Conservation (phyloP, 305 asterid species). For the Rubia tinctorum region DNA sequence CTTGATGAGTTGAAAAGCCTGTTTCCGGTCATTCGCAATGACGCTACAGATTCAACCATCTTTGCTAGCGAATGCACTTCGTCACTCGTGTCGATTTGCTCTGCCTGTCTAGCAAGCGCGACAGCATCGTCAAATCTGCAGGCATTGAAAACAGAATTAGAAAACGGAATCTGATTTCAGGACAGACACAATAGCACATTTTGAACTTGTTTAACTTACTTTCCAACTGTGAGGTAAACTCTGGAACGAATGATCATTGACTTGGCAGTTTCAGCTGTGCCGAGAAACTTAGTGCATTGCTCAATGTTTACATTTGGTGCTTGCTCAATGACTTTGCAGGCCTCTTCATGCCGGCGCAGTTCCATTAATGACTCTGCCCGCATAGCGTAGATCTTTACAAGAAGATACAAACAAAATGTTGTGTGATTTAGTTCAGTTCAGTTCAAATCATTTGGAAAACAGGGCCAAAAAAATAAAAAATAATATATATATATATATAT, state of each 20-base stretch:
- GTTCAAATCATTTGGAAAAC: no score
- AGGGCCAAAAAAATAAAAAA: no score
- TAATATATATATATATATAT: no score
- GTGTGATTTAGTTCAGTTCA: not conserved
- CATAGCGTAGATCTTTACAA: conserved; percentile 45
- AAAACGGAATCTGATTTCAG: not conserved
- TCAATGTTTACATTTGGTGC: conserved; percentile 26
- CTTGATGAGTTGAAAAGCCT: conserved; percentile 36
- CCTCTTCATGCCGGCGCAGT: conserved; percentile 52
- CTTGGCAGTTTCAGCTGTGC: conserved; percentile 35
- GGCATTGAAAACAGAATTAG: not conserved
- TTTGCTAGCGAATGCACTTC: conserved; percentile 24
- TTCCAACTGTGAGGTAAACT: conserved; percentile 46
- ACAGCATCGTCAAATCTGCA: conserved; percentile 65
- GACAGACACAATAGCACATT: not conserved
- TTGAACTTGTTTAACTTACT: conserved; percentile 26
- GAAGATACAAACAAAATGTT: conserved; percentile 1
- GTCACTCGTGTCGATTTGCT: conserved; percentile 30
- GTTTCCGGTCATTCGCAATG: conserved; percentile 48
- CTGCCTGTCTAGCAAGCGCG: conserved; percentile 34
- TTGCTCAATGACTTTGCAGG: conserved; percentile 29
- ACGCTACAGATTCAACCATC: conserved; percentile 28
- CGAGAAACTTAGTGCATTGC: conserved; percentile 31
- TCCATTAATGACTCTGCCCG: conserved; percentile 54
- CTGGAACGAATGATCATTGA: conserved; percentile 35